A percentile compares a stretch with the other conserved stretches of the same genome.
Conservation (phyloP, 768 basidiomycete genomes). For the Suillus luteus region DNA sequence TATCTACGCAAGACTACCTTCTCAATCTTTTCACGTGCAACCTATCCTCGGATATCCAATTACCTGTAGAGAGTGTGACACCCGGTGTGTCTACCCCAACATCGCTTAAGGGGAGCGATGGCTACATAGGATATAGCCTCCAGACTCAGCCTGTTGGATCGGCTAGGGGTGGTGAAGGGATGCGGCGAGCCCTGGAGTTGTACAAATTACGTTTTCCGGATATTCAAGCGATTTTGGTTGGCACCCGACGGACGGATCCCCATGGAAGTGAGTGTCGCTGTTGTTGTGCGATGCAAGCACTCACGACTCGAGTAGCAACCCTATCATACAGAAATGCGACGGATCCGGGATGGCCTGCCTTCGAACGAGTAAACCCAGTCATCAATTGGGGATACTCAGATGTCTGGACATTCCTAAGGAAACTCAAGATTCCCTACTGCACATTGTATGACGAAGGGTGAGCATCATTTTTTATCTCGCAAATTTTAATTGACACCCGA, state of each 20-base stretch:
- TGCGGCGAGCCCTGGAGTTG: slow-evolving; percentile 73
- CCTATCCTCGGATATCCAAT: slow-evolving; percentile 40
- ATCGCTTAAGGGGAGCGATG: slow-evolving; percentile 15
- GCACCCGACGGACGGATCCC: slow-evolving; percentile 87
- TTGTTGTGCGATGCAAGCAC: neutral
- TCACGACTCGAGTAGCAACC: slow-evolving; percentile 48
- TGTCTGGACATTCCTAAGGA: slow-evolving; percentile 85
- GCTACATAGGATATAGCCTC: slow-evolving; percentile 11
- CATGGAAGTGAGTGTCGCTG: slow-evolving; percentile 74
- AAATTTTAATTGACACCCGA: slow-evolving; percentile 4
- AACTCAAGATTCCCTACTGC: slow-evolving; percentile 83
- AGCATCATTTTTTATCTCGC: slow-evolving; percentile 26
- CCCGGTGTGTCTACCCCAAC: slow-evolving; percentile 33
- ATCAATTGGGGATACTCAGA: slow-evolving; percentile 93
- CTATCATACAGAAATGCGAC: slow-evolving; percentile 77
- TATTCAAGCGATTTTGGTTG: slow-evolving; percentile 83
- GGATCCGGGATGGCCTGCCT: slow-evolving; percentile 86
- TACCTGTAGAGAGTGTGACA: slow-evolving; percentile 49
- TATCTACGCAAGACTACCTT: slow-evolving; percentile 60
- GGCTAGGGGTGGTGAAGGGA: slow-evolving; percentile 63
- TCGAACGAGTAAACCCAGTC: slow-evolving; percentile 92
- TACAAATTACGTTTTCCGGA: slow-evolving; percentile 70
- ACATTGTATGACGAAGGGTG: slow-evolving; percentile 89
- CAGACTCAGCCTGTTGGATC: slow-evolving; percentile 47
- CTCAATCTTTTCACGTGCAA: slow-evolving; percentile 64